These are phyloP conservation scores for Phytophthora quininea DNA, from an alignment of 352 stramenopile species.

Conservation along the genomic window DNA sequence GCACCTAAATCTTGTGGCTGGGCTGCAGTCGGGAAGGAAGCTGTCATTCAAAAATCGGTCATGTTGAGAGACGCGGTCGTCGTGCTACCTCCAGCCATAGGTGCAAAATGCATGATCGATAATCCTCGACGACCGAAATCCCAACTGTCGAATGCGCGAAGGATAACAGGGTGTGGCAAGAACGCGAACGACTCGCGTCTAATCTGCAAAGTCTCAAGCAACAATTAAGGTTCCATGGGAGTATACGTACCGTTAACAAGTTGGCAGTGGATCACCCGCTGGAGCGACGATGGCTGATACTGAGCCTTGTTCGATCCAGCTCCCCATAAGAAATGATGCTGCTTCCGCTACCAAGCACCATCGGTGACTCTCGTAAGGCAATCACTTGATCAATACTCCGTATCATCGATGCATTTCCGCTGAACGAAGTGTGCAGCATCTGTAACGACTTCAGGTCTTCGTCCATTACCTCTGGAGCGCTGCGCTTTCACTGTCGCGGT, in stretches of 20 bases:
- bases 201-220: constrained; percentile 18
- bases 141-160: constrained; percentile 6
- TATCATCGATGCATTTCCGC: too few species aligned
- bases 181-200: constrained; percentile 18
- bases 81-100: neutral
- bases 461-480: constrained; percentile 9
- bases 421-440: too few species aligned
- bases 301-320: neutral
- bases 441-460: neutral
- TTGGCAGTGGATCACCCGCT: neutral
- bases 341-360: too few species aligned
- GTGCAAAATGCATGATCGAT: constrained; percentile 19
- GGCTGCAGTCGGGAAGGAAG: neutral
- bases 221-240: neutral
- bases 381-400: too few species aligned
- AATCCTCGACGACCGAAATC: constrained; percentile 15
- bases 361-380: too few species aligned
- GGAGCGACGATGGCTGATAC: neutral
- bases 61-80: constrained; percentile 2
- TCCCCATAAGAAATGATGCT: neutral
- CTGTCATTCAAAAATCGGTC: constrained; percentile 13
- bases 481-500: neutral
- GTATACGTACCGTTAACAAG: neutral
- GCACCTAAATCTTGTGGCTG: neutral
- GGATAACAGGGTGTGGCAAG: constrained; percentile 5